A percentile compares a stretch with the other conserved stretches of the same genome.
phyloP scores from a whole-genome alignment of 768 basidiomycete genomes.

The Mycena haematopus region DNA sequence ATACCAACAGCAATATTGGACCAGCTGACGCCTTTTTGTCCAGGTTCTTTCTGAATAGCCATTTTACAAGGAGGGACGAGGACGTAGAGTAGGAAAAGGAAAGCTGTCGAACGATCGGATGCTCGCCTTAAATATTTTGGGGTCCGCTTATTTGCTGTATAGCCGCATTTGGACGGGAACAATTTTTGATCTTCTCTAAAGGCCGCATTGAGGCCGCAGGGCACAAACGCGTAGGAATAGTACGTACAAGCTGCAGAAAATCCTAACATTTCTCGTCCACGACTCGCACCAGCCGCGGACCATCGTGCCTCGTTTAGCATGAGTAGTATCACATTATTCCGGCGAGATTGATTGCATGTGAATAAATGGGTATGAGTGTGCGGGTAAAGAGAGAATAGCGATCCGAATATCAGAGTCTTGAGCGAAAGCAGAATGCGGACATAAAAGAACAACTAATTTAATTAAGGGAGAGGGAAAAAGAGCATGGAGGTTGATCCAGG shows the following conservation, averaged over 20 bases:
- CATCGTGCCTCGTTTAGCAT: not conserved
- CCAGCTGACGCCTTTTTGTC: constrained; percentile 92
- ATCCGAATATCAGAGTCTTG: constrained; percentile 2
- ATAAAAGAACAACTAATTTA: constrained; percentile 19
- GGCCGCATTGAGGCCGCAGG: not conserved
- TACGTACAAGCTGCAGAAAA: no score
- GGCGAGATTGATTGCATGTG: constrained; percentile 25
- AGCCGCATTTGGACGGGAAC: no score
- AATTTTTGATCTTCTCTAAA: no score
- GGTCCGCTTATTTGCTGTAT: no score
- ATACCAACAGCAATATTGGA: constrained; percentile 94
- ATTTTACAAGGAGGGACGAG: constrained; percentile 45
- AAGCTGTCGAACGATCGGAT: constrained; percentile 14
- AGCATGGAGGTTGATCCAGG: constrained; percentile 27
- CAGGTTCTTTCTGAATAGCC: constrained; percentile 87
- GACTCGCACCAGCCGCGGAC: not conserved
- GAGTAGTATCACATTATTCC: constrained; percentile 18
- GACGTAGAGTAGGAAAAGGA: constrained; percentile 34
- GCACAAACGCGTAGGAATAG: no score
- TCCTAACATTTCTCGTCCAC: not conserved
- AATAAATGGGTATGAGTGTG: constrained; percentile 29
- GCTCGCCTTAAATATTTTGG: constrained; percentile 10
- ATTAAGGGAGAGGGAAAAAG: constrained; percentile 14
- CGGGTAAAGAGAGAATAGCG: constrained; percentile 29
- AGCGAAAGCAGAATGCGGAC: constrained; percentile 15